Evolutionary conservation across 2,329 filamentous ascomycete species (phyloP).

Genomic region (Colletotrichum sp.): DNA sequence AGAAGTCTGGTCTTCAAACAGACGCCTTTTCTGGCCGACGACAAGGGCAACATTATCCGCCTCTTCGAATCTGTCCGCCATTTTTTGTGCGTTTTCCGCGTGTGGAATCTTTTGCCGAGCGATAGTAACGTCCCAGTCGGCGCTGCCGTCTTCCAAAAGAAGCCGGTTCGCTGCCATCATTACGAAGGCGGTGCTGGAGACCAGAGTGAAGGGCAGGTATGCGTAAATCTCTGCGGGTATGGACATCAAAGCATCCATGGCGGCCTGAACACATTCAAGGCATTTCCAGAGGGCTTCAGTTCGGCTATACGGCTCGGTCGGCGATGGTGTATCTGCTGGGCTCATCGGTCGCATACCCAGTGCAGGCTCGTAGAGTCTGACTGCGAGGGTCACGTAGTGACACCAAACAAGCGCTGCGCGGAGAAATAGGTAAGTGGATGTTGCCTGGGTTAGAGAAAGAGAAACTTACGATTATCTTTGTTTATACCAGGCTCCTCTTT

Average conservation of each 20-base stretch:
- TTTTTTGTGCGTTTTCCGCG: constrained; percentile 25
- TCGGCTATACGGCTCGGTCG: constrained; percentile 27
- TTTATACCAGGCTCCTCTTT: not conserved
- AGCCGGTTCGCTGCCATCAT: constrained; percentile 40
- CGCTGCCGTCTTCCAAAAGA: constrained; percentile 34
- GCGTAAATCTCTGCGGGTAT: constrained; percentile 30
- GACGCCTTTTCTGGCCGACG: constrained; percentile 26
- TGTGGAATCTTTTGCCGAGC: constrained; percentile 40
- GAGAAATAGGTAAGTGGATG: not conserved
- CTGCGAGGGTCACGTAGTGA: constrained; percentile 35
- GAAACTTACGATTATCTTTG: not conserved
- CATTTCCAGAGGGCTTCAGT: constrained; percentile 42
- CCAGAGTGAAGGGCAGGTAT: constrained; percentile 33
- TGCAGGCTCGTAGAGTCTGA: constrained; percentile 43
- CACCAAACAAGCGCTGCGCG: constrained; percentile 36
- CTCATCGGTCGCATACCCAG: constrained; percentile 31
- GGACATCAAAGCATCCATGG: constrained; percentile 29
- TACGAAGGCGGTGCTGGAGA: constrained; percentile 35
- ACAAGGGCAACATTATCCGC: constrained; percentile 30
- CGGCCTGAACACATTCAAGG: constrained; percentile 31
- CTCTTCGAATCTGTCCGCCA: constrained; percentile 36
- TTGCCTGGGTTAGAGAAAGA: accelerated
- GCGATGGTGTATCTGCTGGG: constrained; percentile 16
- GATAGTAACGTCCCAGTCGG: constrained; percentile 39
- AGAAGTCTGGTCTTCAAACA: constrained; percentile 34